Percentiles rank a stretch among this genome's conserved stretches.
These are phyloP conservation scores for Metschnikowia dekortorum DNA, from an alignment of 805 yeast species.

Conservation along the genomic window DNA sequence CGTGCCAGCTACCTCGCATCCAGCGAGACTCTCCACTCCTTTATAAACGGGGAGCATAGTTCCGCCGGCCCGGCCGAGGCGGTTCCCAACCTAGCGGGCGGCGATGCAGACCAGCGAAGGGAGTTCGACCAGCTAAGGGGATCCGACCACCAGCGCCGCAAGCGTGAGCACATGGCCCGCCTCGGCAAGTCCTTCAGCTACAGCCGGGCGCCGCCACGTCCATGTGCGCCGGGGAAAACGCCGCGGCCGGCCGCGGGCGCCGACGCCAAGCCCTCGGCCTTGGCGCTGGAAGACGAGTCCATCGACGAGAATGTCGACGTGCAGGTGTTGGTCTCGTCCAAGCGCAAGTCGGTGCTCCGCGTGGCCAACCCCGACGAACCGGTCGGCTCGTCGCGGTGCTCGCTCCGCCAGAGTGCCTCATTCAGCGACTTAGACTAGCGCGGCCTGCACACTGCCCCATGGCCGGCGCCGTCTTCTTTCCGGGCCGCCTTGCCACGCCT, in stretches of 20 bases:
- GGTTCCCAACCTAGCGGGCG: too few species aligned
- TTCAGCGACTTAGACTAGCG: not conserved
- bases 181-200: constrained; percentile 24
- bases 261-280: not conserved
- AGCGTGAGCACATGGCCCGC: constrained; percentile 6
- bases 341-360: constrained; percentile 54
- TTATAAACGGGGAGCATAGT: too few species aligned
- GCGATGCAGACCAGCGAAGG: too few species aligned
- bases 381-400: not conserved
- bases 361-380: constrained; percentile 56
- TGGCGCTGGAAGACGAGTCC: constrained; percentile 29
- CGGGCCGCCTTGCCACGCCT: too few species aligned
- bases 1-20: constrained; percentile 28
- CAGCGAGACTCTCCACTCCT: constrained; percentile 20
- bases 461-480: too few species aligned
- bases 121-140: too few species aligned
- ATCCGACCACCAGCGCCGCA: too few species aligned
- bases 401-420: constrained; percentile 6
- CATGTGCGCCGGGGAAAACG: constrained; percentile 16
- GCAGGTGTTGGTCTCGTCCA: constrained; percentile 66
- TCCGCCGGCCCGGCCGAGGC: too few species aligned
- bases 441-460: too few species aligned
- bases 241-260: constrained; percentile 16
- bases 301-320: constrained; percentile 55
- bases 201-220: constrained; percentile 19